These are phyloP conservation scores for Mycena galopus DNA, from an alignment of 768 basidiomycete genomes.

Conservation along the genomic window DNA sequence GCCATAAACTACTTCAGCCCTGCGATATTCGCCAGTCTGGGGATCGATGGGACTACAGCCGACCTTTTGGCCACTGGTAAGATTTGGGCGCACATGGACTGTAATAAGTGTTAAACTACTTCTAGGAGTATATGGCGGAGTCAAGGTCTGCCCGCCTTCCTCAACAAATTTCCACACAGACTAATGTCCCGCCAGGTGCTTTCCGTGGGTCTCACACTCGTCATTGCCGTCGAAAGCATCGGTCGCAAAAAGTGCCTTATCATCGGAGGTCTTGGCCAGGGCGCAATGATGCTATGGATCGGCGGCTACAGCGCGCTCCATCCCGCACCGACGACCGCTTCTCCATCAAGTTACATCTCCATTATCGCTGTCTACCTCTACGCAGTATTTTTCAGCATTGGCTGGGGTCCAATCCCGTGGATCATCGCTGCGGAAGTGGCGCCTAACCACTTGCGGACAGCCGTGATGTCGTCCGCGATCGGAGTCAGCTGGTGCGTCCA, in stretches of 20 bases:
- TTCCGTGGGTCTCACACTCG: slow-evolving; percentile 53
- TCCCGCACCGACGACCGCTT: slow-evolving; percentile 41
- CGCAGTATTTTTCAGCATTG: slow-evolving; percentile 60
- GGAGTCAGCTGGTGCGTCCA: slow-evolving; percentile 55
- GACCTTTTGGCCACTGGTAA: slow-evolving; percentile 65
- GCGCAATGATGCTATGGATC: slow-evolving; percentile 62
- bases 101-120: slow-evolving; percentile 3
- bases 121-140: slow-evolving; percentile 50
- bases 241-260: slow-evolving; percentile 66
- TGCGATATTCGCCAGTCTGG: slow-evolving; percentile 61
- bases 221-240: slow-evolving; percentile 61
- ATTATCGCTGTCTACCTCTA: slow-evolving; percentile 62
- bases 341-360: slow-evolving; percentile 57
- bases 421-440: slow-evolving; percentile 59
- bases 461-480: slow-evolving; percentile 52
- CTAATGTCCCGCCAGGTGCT: slow-evolving; percentile 48
- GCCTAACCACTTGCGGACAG: slow-evolving; percentile 58
- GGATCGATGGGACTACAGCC: slow-evolving; percentile 57
- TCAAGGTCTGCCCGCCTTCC: slow-evolving; percentile 43
- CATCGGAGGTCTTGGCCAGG: slow-evolving; percentile 63
- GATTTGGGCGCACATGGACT: background rate
- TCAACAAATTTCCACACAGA: slow-evolving; percentile 34
- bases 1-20: slow-evolving; percentile 70
- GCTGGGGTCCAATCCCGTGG: slow-evolving; percentile 57
- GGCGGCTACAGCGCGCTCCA: slow-evolving; percentile 56